Evolutionary conservation across 2,329 filamentous ascomycete genomes (phyloP).

Genomic region (Emergomyces pasteurianus): DNA sequence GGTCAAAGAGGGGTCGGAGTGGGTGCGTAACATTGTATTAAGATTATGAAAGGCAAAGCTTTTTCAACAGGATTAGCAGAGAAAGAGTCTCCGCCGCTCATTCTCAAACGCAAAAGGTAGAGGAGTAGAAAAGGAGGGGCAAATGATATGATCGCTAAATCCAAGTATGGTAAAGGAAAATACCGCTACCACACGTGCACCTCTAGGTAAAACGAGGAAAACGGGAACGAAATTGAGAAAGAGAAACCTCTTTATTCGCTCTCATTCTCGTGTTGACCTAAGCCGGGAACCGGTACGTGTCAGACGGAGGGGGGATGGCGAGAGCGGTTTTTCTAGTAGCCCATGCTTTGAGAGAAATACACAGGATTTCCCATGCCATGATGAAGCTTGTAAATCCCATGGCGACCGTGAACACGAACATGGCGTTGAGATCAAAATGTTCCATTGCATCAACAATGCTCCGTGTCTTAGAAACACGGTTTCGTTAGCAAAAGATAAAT

Average conservation of each 20-base stretch:
- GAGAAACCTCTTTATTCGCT: not conserved
- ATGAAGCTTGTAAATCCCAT: conserved; percentile 72
- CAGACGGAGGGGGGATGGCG: conserved; percentile 11
- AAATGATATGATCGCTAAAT: not conserved
- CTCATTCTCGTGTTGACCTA: not conserved
- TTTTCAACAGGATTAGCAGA: too few relatives aligned
- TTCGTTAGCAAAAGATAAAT: conserved; percentile 10
- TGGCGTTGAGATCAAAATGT: conserved; percentile 65
- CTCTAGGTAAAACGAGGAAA: not conserved
- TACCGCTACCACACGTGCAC: not conserved
- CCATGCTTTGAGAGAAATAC: conserved; percentile 82
- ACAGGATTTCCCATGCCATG: conserved; percentile 71
- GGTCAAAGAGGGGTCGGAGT: not conserved
- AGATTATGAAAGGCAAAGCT: too few relatives aligned
- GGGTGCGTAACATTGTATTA: too few relatives aligned
- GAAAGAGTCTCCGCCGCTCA: not conserved
- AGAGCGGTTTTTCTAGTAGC: conserved; percentile 42
- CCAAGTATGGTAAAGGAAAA: not conserved
- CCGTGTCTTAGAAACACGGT: conserved; percentile 41
- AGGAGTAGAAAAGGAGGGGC: not conserved
- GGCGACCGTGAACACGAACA: conserved; percentile 84
- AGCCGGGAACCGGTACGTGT: not conserved
- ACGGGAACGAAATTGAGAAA: not conserved
- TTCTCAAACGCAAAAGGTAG: not conserved
- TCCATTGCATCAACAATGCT: conserved; percentile 71